Conservation (phyloP, 305 asterid species). For the Fraxinus dipetala region DNA sequence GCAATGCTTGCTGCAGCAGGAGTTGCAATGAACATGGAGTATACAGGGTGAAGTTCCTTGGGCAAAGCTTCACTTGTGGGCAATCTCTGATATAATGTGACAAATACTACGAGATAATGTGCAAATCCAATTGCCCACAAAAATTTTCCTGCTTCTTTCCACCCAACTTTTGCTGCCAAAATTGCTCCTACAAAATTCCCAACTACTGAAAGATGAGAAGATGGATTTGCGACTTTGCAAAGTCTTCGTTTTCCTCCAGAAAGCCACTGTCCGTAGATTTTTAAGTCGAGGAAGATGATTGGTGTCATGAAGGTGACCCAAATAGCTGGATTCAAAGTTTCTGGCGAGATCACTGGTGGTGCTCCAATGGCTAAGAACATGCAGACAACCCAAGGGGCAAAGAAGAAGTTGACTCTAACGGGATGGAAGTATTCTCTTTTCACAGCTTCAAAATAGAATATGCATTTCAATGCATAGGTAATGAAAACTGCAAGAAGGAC, state of each 20-base stretch:
- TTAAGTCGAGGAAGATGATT: slow-evolving; percentile 61
- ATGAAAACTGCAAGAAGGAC: slow-evolving; percentile 47
- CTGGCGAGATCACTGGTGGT: slow-evolving; percentile 41
- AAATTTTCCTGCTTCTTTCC: slow-evolving; percentile 79
- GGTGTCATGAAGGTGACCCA: slow-evolving; percentile 72
- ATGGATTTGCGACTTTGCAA: slow-evolving; percentile 79
- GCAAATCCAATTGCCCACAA: slow-evolving; percentile 90
- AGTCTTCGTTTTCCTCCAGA: slow-evolving; percentile 82
- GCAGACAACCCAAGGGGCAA: slow-evolving; percentile 85
- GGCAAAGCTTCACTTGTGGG: slow-evolving; percentile 90
- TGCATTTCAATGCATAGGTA: slow-evolving; percentile 60
- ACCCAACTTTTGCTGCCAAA: slow-evolving; percentile 75
- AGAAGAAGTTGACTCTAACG: slow-evolving; percentile 81
- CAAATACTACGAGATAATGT: slow-evolving; percentile 84
- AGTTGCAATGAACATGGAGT: slow-evolving; percentile 89
- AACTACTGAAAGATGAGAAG: slow-evolving; percentile 78
- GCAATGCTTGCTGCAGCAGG: slow-evolving; percentile 94
- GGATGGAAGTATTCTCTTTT: slow-evolving; percentile 82
- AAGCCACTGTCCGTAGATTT: slow-evolving; percentile 93
- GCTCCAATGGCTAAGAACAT: slow-evolving; percentile 86
- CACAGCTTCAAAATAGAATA: slow-evolving; percentile 77
- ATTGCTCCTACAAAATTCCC: slow-evolving; percentile 91
- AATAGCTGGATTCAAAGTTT: slow-evolving; percentile 50
- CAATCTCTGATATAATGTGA: slow-evolving; percentile 78
- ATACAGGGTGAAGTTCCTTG: slow-evolving; percentile 86